phyloP scores from a whole-genome alignment of 2,329 filamentous ascomycete species.

The Colletotrichum zoysiae region DNA sequence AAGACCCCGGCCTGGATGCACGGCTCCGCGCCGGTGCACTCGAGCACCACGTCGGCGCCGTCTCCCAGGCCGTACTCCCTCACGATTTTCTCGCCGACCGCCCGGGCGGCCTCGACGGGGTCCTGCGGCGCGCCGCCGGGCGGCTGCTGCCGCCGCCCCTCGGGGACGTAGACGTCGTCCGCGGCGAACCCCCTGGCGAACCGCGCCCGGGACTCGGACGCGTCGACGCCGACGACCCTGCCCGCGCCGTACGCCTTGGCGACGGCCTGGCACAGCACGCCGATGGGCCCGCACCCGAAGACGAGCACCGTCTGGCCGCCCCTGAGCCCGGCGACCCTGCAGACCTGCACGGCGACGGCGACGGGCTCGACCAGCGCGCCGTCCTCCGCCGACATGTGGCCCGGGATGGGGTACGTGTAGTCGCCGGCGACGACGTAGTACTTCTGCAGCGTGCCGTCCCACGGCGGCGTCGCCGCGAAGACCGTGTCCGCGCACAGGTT shows the following conservation, averaged over 20 bases:
- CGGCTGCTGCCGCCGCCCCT: no score
- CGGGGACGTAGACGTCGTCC: no score
- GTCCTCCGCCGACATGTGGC: conserved; percentile 61
- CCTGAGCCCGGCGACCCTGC: conserved; percentile 55
- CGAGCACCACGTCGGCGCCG: conserved; percentile 63
- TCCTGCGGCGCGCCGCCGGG: no score
- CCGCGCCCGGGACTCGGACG: conserved; percentile 55
- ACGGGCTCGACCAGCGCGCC: conserved; percentile 66
- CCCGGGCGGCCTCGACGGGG: no score
- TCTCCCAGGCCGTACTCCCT: conserved; percentile 54
- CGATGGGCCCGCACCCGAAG: conserved; percentile 64
- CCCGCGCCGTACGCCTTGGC: conserved; percentile 59
- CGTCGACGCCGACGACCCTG: conserved; percentile 61
- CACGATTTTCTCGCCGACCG: conserved; percentile 62
- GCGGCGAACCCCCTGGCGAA: no score
- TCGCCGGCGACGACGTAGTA: conserved; percentile 62
- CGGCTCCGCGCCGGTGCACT: conserved; percentile 45
- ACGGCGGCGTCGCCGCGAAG: conserved; percentile 64
- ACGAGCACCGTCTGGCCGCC: conserved; percentile 59
- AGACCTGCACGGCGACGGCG: conserved; percentile 63
- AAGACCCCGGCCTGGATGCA: conserved; percentile 63
- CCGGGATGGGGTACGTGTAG: conserved; percentile 61
- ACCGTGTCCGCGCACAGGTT: conserved; percentile 58
- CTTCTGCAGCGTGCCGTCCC: conserved; percentile 62
- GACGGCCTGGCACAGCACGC: conserved; percentile 60